A percentile compares a stretch with the other conserved stretches of the same genome.
phyloP scores from a whole-genome alignment of 352 stramenopile species.

The Pythium grandisporangium region DNA sequence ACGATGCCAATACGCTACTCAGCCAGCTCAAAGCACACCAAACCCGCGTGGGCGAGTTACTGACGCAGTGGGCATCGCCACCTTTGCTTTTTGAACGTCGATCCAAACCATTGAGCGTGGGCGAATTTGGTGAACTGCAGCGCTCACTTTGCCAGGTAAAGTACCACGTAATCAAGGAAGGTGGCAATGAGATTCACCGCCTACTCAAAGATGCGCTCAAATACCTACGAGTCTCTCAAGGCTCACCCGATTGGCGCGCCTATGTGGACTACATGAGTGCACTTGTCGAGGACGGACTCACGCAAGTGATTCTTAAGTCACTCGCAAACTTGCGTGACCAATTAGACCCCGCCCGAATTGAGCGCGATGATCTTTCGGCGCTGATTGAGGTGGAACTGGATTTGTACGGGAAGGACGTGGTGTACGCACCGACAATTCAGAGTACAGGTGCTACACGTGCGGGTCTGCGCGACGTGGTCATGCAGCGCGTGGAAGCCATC shows the following conservation, averaged over 20 bases:
- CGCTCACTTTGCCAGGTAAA: conserved; percentile 60
- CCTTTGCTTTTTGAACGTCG: conserved; percentile 84
- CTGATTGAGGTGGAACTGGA: conserved; percentile 90
- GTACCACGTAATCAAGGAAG: conserved; percentile 85
- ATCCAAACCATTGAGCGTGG: conserved; percentile 65
- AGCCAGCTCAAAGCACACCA: conserved; percentile 86
- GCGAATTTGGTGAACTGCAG: conserved; percentile 86
- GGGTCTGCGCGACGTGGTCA: conserved; percentile 52
- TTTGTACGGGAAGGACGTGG: conserved; percentile 76
- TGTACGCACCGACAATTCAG: conserved; percentile 67
- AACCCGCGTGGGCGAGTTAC: conserved; percentile 60
- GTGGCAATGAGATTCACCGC: conserved; percentile 78
- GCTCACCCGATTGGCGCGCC: conserved; percentile 87
- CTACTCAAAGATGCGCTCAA: conserved; percentile 89
- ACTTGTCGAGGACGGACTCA: conserved; percentile 82
- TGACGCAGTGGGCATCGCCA: conserved; percentile 63
- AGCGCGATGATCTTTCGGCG: conserved; percentile 74
- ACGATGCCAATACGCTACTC: conserved; percentile 81
- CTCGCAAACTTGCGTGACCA: conserved; percentile 68
- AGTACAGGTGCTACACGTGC: conserved; percentile 14
- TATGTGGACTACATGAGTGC: conserved; percentile 91
- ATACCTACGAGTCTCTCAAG: conserved; percentile 81
- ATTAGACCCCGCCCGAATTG: conserved; percentile 74
- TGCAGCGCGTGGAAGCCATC: conserved; percentile 63
- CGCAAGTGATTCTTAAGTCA: conserved; percentile 62